These are phyloP conservation scores for Ottelia alismoides DNA, from an alignment of 106 monocot genomes.

Conservation along the genomic window DNA sequence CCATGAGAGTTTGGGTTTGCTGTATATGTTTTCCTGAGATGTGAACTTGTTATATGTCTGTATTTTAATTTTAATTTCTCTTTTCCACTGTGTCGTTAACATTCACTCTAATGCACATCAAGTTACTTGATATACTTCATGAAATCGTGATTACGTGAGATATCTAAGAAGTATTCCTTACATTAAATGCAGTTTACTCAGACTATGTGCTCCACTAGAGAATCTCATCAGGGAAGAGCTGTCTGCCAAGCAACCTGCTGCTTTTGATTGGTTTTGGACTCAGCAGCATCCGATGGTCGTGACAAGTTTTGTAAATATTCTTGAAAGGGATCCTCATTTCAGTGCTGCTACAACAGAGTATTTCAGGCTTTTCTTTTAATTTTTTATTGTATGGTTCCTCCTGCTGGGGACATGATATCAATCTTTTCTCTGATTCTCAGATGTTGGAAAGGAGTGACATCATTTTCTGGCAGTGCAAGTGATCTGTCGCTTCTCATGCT, in stretches of 20 bases:
- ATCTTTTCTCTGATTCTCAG: conserved; percentile 23
- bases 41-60: too few relatives aligned
- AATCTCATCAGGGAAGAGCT: conserved; percentile 55
- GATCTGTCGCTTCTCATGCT: conserved; percentile 70
- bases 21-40: too few relatives aligned
- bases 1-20: too few relatives aligned
- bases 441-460: conserved; percentile 35
- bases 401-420: neutral
- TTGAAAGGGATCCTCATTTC: conserved; percentile 61
- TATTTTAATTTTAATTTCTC: too few relatives aligned
- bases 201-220: conserved; percentile 54
- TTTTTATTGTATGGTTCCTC: conserved; percentile 5
- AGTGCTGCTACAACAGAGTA: conserved; percentile 50
- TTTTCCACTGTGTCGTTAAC: too few relatives aligned
- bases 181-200: conserved; percentile 68
- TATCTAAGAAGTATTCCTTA: too few relatives aligned
- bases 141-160: too few relatives aligned
- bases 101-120: too few relatives aligned
- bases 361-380: conserved; percentile 1
- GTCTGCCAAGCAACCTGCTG: conserved; percentile 48
- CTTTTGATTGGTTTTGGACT: conserved; percentile 83
- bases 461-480: conserved; percentile 27
- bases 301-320: conserved; percentile 60
- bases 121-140: too few relatives aligned
- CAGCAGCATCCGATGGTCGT: conserved; percentile 65